phyloP scores from a whole-genome alignment of 176 grass and related monocot genomes.

The Poa pratensis region DNA sequence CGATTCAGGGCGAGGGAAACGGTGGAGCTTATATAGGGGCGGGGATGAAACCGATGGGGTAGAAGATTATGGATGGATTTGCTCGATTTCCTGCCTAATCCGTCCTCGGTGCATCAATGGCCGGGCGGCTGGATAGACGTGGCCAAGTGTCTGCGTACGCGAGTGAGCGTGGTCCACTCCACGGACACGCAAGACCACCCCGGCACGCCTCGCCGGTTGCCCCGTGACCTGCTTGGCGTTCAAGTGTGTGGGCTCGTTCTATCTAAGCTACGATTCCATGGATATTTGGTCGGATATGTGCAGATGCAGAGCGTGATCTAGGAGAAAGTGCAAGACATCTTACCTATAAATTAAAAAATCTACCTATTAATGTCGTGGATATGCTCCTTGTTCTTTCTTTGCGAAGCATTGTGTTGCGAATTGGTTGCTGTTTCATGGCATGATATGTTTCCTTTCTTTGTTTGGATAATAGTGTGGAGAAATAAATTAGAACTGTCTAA shows the following conservation, averaged over 20 bases:
- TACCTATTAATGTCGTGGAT: not conserved
- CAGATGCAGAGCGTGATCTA: conserved; percentile 21
- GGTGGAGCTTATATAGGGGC: conserved; percentile 30
- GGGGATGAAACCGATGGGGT: not conserved
- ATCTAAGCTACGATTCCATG: not conserved
- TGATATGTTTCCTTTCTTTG: not conserved
- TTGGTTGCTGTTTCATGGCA: not conserved
- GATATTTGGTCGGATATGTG: not conserved
- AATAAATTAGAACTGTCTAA: not conserved
- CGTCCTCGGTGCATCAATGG: not conserved
- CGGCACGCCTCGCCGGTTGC: not conserved
- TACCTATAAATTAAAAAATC: not conserved
- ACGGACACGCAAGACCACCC: not conserved
- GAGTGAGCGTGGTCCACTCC: conserved; percentile 7
- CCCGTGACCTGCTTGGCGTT: not conserved
- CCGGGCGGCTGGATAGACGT: not conserved
- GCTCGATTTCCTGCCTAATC: not conserved
- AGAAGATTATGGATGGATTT: not conserved
- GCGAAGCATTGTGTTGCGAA: not conserved
- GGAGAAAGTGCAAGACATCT: conserved; percentile 43
- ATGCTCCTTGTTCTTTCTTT: not conserved
- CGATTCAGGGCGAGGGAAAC: not conserved
- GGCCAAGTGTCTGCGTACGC: not conserved
- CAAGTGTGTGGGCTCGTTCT: not conserved
- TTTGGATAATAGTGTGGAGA: not conserved